A percentile compares a stretch with the other conserved stretches of the same genome.
Conservation (phyloP, 1,284 basidiomycete species). For the Naganishia cerealis region DNA sequence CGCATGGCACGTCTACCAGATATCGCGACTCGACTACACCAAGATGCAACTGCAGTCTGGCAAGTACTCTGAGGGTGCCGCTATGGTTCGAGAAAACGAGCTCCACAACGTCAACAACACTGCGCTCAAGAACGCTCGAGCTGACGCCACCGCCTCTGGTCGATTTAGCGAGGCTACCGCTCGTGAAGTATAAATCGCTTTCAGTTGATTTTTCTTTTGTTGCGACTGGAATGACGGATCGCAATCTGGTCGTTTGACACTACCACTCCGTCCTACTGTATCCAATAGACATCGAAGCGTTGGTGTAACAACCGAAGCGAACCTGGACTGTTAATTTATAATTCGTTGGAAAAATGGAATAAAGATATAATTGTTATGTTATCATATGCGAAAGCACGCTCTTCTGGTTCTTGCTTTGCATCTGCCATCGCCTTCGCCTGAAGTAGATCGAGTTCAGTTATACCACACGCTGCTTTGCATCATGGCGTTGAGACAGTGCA, state of each 20-base stretch:
- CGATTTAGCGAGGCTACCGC: slow-evolving; percentile 31
- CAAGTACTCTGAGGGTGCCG: slow-evolving; percentile 33
- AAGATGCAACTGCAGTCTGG: slow-evolving; percentile 43
- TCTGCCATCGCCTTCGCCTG: not conserved
- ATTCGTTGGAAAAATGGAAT: not conserved
- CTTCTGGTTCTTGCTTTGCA: too few relatives aligned
- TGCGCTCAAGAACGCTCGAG: slow-evolving; percentile 30
- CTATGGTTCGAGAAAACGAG: slow-evolving; percentile 24
- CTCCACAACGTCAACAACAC: slow-evolving; percentile 24
- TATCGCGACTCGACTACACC: slow-evolving; percentile 42
- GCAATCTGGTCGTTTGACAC: not conserved
- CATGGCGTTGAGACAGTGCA: slow-evolving; percentile 44
- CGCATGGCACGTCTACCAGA: slow-evolving; percentile 37
- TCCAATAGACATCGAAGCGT: slow-evolving; percentile 17
- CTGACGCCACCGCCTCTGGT: slow-evolving; percentile 30
- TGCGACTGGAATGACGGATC: not conserved
- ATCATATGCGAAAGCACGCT: too few relatives aligned
- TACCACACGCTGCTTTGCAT: slow-evolving; percentile 42
- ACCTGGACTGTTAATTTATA: not conserved
- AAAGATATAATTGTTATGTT: too few relatives aligned
- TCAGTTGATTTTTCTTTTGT: not conserved
- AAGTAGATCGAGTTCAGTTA: slow-evolving; percentile 38
- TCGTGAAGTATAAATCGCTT: slow-evolving; percentile 27
- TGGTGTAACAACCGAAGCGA: not conserved
- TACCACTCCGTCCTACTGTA: slow-evolving; percentile 5